Percentiles rank a stretch among this genome's conserved stretches.
phyloP scores from a whole-genome alignment of 495 filamentous ascomycete genomes.

The Neurospora intermedia region DNA sequence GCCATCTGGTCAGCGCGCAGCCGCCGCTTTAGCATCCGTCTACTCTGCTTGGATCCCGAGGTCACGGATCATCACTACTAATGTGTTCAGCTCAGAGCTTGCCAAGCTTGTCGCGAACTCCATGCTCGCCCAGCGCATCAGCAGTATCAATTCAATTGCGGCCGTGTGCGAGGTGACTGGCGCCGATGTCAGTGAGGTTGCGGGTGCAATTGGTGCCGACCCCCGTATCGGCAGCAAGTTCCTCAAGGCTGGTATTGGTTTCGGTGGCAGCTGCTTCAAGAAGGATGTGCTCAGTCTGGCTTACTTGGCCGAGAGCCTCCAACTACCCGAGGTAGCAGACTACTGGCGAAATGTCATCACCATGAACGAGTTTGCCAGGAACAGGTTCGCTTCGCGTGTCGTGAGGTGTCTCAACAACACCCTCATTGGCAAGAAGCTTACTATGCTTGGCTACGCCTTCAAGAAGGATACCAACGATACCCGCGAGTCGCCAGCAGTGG shows the following conservation, averaged over 20 bases:
- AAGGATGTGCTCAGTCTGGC: conserved; percentile 69
- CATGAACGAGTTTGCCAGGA: conserved; percentile 66
- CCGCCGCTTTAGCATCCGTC: conserved; percentile 47
- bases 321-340: conserved; percentile 59
- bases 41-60: conserved; percentile 61
- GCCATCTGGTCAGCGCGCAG: conserved; percentile 46
- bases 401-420: conserved; percentile 55
- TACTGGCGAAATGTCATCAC: conserved; percentile 66
- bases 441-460: conserved; percentile 66
- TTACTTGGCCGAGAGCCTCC: conserved; percentile 61
- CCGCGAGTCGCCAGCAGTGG: conserved; percentile 57
- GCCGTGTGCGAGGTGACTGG: conserved; percentile 69
- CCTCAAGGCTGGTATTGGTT: conserved; percentile 66
- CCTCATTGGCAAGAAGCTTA: conserved; percentile 58
- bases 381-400: conserved; percentile 53
- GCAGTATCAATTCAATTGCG: conserved; percentile 67
- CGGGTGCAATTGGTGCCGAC: conserved; percentile 55
- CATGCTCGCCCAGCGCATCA: conserved; percentile 71
- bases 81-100: conserved; percentile 68
- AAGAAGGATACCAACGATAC: conserved; percentile 73
- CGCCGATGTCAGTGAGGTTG: conserved; percentile 62
- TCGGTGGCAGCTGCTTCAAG: conserved; percentile 70
- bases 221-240: conserved; percentile 60
- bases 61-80: conserved; percentile 55
- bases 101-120: conserved; percentile 71